Evolutionary conservation across 768 basidiomycete species (phyloP).

Genomic region (Phanerochaete carnosa): DNA sequence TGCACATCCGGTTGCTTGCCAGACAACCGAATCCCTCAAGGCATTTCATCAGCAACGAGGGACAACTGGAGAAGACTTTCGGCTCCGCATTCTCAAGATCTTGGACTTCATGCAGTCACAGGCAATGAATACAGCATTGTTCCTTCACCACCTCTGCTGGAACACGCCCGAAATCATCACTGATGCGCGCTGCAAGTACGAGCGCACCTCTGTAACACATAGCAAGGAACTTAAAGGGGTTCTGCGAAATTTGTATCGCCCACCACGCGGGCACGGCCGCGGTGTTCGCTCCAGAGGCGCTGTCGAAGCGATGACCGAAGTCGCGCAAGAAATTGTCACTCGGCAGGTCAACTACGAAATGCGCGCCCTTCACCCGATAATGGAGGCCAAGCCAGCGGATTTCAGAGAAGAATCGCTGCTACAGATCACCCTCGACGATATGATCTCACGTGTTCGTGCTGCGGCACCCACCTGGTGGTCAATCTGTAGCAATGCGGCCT

Average conservation of each 20-base stretch:
- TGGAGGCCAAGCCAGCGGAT: not conserved
- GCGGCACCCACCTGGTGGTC: slow-evolving; percentile 9
- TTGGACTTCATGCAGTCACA: not conserved
- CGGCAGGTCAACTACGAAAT: slow-evolving; percentile 5
- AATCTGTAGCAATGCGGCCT: not conserved
- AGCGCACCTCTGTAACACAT: not conserved
- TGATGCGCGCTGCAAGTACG: not conserved
- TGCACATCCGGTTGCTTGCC: not conserved
- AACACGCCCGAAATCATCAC: not conserved
- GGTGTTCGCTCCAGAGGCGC: slow-evolving; percentile 1
- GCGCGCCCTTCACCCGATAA: not conserved
- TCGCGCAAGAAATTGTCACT: not conserved
- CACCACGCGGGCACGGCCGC: slow-evolving; percentile 4
- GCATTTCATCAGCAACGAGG: not conserved
- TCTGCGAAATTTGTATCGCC: not conserved
- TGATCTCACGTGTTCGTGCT: not conserved
- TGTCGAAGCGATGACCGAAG: not conserved
- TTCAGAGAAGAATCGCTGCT: slow-evolving; percentile 6
- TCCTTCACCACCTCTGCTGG: slow-evolving; percentile 1
- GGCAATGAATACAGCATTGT: not conserved
- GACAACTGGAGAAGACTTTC: not conserved
- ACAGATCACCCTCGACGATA: not conserved
- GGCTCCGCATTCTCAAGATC: not conserved
- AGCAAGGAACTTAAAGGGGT: slow-evolving; percentile 5
- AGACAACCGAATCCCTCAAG: not conserved